Evolutionary conservation across 2,329 filamentous ascomycete genomes (phyloP), one percentile per base, ranked within the genome.

Genomic region (Fusarium oligoseptatum): DNA sequence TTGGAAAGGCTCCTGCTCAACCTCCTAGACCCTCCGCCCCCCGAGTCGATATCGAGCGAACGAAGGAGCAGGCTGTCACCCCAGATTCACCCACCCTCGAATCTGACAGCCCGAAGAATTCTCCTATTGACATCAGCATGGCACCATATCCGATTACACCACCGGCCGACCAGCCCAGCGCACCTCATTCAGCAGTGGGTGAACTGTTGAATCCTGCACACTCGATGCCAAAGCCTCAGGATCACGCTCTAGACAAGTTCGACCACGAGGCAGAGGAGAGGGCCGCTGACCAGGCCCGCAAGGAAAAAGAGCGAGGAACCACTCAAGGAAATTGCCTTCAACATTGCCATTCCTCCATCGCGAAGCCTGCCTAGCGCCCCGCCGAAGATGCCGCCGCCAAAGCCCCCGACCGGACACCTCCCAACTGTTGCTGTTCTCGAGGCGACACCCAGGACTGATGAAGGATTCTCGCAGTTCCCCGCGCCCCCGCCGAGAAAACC

Each of bases 401-500:
- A 83, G 32, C 85, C 85, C 2, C 88, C 88, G 10, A 75, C 79
- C 17, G 77, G 78, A 17, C 75, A 80, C 10, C 79, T 83, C 56
- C 86, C 85, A 9, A 80, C 79, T 6, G 77, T 87, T 36, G 78
- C 85, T 6, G 70, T 85, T 9, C 82, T 84, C 32, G 85, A 87
- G 67, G 82, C 87, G 14, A 85, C 84, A 2, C 84, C 87, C 2
- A 80, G 83, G 41, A 75, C 84, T 15, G 85, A 88, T 37, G 85
- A 87, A 32, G 85, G 84, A 3, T 78, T 87, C 6, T 81, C 84
- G 11, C 86, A 87, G 70, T 91, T 91, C 67, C 86, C 88, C 17
- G 87, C 89, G 3, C 88, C 91, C 2, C 91, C 92, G 15, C 89
- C 90, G 60, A 90, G 95, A 69, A 98, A 97, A 82, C 90, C 92